Evolutionary conservation across 257 asterid genomes (phyloP).

Genomic region (Nemophila menziesii): DNA sequence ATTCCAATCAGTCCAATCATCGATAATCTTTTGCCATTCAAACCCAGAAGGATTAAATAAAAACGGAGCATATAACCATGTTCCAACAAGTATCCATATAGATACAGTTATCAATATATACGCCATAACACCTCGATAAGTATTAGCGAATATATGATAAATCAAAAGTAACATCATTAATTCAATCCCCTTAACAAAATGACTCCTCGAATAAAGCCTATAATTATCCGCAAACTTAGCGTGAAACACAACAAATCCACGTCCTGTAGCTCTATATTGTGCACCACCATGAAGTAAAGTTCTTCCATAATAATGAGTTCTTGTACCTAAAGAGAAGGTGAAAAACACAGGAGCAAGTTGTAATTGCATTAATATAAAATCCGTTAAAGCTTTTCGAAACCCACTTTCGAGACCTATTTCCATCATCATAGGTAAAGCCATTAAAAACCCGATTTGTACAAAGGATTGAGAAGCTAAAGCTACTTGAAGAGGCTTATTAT

Average conservation of each 20-base stretch:
- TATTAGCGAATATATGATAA: constrained; percentile 70
- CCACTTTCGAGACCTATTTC: constrained; percentile 94
- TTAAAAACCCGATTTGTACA: constrained; percentile 76
- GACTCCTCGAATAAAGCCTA: constrained; percentile 74
- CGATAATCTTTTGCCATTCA: constrained; percentile 91
- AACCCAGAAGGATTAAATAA: constrained; percentile 92
- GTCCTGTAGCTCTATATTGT: constrained; percentile 78
- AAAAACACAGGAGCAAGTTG: constrained; percentile 91
- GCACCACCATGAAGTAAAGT: constrained; percentile 97
- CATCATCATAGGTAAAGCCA: constrained; percentile 99
- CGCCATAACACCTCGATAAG: constrained; percentile 51
- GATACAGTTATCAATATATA: constrained; percentile 73
- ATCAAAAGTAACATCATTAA: constrained; percentile 82
- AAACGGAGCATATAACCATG: constrained; percentile 95
- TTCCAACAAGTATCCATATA: constrained; percentile 75
- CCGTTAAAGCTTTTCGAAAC: constrained; percentile 74
- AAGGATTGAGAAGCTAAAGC: constrained; percentile 96
- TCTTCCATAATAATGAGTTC: constrained; percentile 81
- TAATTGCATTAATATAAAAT: constrained; percentile 81
- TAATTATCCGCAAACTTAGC: constrained; percentile 91
- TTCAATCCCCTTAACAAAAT: constrained; percentile 83
- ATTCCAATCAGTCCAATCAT: constrained; percentile 90
- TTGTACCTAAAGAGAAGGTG: constrained; percentile 86
- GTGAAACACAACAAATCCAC: constrained; percentile 91
- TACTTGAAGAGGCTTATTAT: constrained; percentile 91